These are phyloP conservation scores for Dendrobium officinale DNA, from an alignment of 106 monocot genomes.

Conservation along the genomic window DNA sequence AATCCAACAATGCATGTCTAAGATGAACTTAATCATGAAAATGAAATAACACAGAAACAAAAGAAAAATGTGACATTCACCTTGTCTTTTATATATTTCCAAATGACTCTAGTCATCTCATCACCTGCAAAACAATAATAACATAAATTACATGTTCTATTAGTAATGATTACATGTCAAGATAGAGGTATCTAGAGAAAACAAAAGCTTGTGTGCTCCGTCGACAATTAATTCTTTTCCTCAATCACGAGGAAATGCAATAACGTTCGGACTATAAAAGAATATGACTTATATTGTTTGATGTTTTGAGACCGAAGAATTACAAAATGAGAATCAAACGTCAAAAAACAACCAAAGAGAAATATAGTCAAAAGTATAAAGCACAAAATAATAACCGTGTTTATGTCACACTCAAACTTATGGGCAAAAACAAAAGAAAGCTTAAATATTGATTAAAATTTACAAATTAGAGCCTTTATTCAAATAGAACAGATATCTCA, in stretches of 20 bases:
- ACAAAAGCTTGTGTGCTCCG: background rate
- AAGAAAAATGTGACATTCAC: background rate
- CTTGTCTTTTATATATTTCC: slow-evolving; percentile 18
- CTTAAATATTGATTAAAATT: no score
- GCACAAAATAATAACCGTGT: background rate
- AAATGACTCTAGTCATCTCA: slow-evolving; percentile 19
- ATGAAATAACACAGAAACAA: background rate
- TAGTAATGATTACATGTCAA: background rate
- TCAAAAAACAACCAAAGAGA: background rate
- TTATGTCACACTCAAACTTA: background rate
- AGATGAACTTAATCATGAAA: background rate
- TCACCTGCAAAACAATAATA: slow-evolving; percentile 10
- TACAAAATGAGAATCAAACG: background rate
- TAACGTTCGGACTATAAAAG: background rate
- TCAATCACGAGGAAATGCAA: background rate
- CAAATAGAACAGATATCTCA: no score
- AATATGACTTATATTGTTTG: background rate
- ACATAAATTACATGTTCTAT: background rate
- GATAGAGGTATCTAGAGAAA: background rate
- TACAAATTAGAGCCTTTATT: no score
- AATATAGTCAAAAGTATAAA: no score
- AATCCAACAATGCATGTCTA: background rate
- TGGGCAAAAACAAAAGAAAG: background rate
- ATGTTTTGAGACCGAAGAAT: background rate
- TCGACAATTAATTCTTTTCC: background rate